Evolutionary conservation across 1,284 basidiomycete genomes (phyloP), one percentile per base, ranked within the genome.

Genomic region (Chondrostereum purpureum): DNA sequence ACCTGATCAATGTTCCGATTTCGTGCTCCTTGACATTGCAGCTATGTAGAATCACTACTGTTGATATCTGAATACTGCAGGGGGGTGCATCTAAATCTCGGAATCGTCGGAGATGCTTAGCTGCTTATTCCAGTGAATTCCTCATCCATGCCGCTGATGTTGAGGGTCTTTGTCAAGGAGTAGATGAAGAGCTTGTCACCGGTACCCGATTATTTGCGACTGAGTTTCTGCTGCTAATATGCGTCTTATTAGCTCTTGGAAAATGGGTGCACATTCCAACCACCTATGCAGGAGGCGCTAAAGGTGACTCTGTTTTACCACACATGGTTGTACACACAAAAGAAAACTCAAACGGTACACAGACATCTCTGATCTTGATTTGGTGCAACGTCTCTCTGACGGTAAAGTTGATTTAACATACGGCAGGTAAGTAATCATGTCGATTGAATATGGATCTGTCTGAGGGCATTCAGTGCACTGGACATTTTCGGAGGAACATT

Each of bases 131-230:
- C 59, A 95, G 92, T 56, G 96, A 99, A 63, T 92, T 99, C 55
- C 68, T 99, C 31, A 79, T 99, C 36, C 96, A 99, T 64, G 95
- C 96, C 0, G 96, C 96, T 3, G 96, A 99, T 57, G 93, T 99
- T 3, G 96, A 99, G 63, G 96, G 96, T 0, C 69, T 99, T 22
- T 99, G 96, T 64, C 83, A 93, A 67, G 96, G 96, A 1, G 94
- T 99, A 49, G 96, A 99, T 60, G 81, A 92, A 61, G 81, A 87
- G 20, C 77, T 99, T 5, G 95, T 99, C 4, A 54, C 67, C 52
- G 83, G 94, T 90, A 54, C 84, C 59, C 31, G 19, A 31, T 16
- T n/a, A 14, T 43, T 44, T 21, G 24, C 22, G 18, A 43, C 23
- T 12, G 21, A 6, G 33, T 36, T 23, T 21, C 27, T 27, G 2